phyloP scores from a whole-genome alignment of 495 filamentous ascomycete genomes.

The Hyaloscypha hepaticicola region DNA sequence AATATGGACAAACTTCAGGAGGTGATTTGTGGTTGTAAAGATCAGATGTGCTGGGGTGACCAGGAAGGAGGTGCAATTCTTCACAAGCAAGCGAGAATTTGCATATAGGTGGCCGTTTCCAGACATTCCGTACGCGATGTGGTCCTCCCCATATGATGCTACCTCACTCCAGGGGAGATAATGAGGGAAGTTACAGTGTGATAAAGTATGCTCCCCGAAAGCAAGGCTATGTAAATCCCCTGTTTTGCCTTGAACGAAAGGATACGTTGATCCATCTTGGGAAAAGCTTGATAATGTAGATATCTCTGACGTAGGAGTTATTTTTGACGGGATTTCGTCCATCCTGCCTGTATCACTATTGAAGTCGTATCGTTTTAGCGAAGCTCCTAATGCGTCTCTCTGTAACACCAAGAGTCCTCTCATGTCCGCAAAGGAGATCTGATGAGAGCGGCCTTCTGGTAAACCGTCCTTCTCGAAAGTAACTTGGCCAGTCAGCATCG shows the following conservation, averaged over 20 bases:
- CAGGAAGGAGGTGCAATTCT: conserved; percentile 88
- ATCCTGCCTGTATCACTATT: conserved; percentile 27
- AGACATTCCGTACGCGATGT: conserved; percentile 62
- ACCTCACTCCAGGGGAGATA: conserved; percentile 55
- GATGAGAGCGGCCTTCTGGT: conserved; percentile 16
- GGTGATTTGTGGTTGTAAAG: conserved; percentile 86
- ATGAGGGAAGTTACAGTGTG: conserved; percentile 36
- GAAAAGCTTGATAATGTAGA: conserved; percentile 19
- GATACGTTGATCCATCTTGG: conserved; percentile 4
- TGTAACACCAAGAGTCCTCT: conserved; percentile 20
- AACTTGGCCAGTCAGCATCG: conserved; percentile 17
- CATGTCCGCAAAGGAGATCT: conserved; percentile 23
- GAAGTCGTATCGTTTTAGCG: conserved; percentile 21
- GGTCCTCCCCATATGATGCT: conserved; percentile 36
- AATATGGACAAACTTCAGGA: conserved; percentile 91
- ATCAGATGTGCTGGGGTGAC: conserved; percentile 81
- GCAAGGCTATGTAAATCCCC: conserved; percentile 24
- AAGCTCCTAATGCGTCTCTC: not conserved
- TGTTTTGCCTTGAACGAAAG: conserved; percentile 24
- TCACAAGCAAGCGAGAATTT: conserved; percentile 67
- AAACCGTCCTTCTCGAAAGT: conserved; percentile 45
- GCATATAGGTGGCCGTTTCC: conserved; percentile 74
- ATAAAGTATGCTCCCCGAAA: conserved; percentile 10
- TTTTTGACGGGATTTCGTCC: conserved; percentile 12
- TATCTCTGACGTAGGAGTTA: conserved; percentile 3